Conservation (phyloP, 129 eudicot genomes). For the Centaurea solstitialis region DNA sequence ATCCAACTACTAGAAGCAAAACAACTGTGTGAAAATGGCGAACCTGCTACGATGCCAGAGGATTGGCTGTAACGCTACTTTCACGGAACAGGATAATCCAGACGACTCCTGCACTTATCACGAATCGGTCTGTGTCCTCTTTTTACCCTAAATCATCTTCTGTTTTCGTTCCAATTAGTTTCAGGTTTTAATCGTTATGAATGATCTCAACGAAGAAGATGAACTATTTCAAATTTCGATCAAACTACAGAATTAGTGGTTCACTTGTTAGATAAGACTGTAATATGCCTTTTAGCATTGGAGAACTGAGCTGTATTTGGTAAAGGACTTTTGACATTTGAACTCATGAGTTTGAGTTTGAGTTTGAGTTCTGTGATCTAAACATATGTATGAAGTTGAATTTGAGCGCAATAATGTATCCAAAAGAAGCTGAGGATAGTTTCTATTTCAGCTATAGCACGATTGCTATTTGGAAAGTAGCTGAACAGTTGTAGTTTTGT, state of each 20-base stretch:
- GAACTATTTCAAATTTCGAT: neutral
- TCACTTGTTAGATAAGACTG: constrained; percentile 10
- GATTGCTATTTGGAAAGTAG: neutral
- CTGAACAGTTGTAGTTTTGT: constrained; percentile 2
- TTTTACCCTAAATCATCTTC: neutral
- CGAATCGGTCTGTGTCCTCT: constrained; percentile 55
- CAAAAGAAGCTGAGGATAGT: neutral
- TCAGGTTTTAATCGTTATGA: neutral
- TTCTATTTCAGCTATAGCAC: neutral
- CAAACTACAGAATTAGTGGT: neutral
- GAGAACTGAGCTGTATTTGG: neutral
- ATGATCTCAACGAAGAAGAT: neutral
- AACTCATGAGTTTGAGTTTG: neutral
- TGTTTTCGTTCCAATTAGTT: neutral
- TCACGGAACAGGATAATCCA: constrained; percentile 78
- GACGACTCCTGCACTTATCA: constrained; percentile 85
- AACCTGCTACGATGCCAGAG: constrained; percentile 77
- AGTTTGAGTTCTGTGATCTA: neutral
- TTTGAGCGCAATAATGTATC: neutral
- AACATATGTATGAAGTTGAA: neutral
- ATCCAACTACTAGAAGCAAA: constrained; percentile 2
- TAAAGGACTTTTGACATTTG: neutral
- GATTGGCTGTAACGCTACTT: constrained; percentile 86
- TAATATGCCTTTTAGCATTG: neutral
- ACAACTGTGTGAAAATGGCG: constrained; percentile 36